Evolutionary conservation across 768 basidiomycete genomes (phyloP).

Genomic region (Gloeostereum incarnatum): DNA sequence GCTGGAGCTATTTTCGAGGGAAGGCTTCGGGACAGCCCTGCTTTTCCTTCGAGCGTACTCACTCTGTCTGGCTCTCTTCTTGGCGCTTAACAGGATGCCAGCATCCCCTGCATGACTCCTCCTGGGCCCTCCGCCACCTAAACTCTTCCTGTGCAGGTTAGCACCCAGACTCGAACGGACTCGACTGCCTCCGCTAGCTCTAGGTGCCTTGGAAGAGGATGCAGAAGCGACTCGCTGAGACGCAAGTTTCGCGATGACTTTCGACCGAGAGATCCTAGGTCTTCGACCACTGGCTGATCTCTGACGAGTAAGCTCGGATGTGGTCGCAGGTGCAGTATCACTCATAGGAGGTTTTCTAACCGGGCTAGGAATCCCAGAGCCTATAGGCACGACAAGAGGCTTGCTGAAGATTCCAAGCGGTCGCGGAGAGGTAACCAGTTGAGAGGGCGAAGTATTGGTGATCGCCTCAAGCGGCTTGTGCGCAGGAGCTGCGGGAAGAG

Average conservation of each 20-base stretch:
- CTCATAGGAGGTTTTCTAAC: slow-evolving; percentile 20
- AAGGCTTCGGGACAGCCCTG: slow-evolving; percentile 14
- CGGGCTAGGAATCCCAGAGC: slow-evolving; percentile 26
- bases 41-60: slow-evolving; percentile 59
- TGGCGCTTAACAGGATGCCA: slow-evolving; percentile 50
- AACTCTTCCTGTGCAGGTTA: slow-evolving; percentile 28
- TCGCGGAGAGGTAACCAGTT: too few relatives aligned
- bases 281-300: slow-evolving; percentile 39
- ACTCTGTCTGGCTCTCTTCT: slow-evolving; percentile 69
- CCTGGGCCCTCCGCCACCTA: slow-evolving; percentile 16
- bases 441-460: too few relatives aligned
- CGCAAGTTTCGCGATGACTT: slow-evolving; percentile 68
- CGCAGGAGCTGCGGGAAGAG: not conserved
- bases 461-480: slow-evolving; percentile 6
- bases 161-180: slow-evolving; percentile 46
- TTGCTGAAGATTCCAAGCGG: slow-evolving; percentile 42
- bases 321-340: slow-evolving; percentile 1
- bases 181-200: slow-evolving; percentile 10
- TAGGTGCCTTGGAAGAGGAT: slow-evolving; percentile 13
- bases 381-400: slow-evolving; percentile 26
- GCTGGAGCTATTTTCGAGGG: slow-evolving; percentile 2
- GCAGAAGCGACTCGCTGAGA: slow-evolving; percentile 53
- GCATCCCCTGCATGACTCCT: slow-evolving; percentile 20
- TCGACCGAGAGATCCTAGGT: slow-evolving; percentile 75
- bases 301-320: slow-evolving; percentile 6